Evolutionary conservation across 106 monocot genomes (phyloP).

Genomic region (Platanthera guangdongensis): DNA sequence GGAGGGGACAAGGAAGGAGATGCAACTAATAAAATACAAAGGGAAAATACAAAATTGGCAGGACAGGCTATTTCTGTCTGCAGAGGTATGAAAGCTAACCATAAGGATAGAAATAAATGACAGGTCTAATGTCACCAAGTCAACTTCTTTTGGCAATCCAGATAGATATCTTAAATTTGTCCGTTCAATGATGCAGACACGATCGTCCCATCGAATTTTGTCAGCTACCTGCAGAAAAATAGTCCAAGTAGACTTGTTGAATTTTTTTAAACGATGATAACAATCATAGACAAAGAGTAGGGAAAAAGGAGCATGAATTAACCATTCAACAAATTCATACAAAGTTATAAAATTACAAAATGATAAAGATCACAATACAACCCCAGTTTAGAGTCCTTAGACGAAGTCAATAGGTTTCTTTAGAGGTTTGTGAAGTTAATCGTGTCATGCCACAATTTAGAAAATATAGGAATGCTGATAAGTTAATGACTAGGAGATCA

Average conservation of each 20-base stretch:
- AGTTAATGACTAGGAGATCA: too few relatives aligned
- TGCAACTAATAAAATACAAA: background rate
- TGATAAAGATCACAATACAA: background rate
- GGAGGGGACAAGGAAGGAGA: background rate
- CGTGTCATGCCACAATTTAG: background rate
- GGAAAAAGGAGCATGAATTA: background rate
- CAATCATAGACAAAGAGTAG: background rate
- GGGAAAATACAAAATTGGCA: background rate
- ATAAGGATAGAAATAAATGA: constrained; percentile 97
- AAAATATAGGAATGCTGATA: too few relatives aligned
- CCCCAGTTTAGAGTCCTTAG: background rate
- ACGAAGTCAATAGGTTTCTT: background rate
- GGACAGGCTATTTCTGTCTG: background rate
- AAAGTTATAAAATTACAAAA: background rate
- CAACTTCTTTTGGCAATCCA: constrained; percentile 69
- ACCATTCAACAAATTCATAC: background rate
- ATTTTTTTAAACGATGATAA: background rate
- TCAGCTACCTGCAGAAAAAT: constrained; percentile 68
- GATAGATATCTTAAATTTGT: constrained; percentile 97
- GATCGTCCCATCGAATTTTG: constrained; percentile 74
- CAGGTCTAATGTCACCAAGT: constrained; percentile 86
- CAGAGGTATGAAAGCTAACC: constrained; percentile 32
- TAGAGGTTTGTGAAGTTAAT: background rate
- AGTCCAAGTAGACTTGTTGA: background rate
- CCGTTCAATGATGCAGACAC: constrained; percentile 74